Base-by-base conservation (phyloP, 495 filamentous ascomycete species). In the Cercophora scortea region DNA sequence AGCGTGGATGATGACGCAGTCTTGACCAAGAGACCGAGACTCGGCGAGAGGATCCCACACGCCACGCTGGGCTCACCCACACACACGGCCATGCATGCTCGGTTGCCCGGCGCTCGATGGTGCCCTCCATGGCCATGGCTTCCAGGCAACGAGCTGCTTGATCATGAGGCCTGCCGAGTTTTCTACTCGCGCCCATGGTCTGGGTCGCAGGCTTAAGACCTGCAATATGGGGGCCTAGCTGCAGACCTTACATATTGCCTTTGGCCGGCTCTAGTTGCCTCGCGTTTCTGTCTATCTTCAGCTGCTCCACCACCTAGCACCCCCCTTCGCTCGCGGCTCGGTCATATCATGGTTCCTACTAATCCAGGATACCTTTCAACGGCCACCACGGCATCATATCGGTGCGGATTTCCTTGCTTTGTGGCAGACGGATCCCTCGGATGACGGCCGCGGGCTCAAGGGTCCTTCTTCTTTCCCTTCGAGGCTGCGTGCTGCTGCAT, bases 201-300 rank as follows among this genome's bases (percentile, higher is more conserved):
- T 38, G 35, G 57, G 17, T 46, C 54, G 38, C 46, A 51, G 50
- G 32, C 50, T 50, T 58, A 61, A 49, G 15, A 54, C 25, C 46
- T 56, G 59, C 55, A 61, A 58, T 58, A 59, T 53, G 34, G 35
- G n/a, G 47, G 17, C 55, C 38, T 49, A 35, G 35, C 47, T 54
- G 40, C 48, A 17, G 42, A 17, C 42, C 10, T 43, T 43, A 10
- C 8, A 43, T 17, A 17, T 15, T 19, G n/a, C 16, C 42, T 16
- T n/a, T 10, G n/a, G 15, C 4, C 42, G 15, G 18, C 42, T 16
- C n/a, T 43, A 17, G 12, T 19, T 19, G 42, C n/a, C 15, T 19
- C 17, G n/a, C 8, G 3, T 19, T n/a, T 43, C 12, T 41, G 38
- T 41, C 38, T 43, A 43, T 17, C 18, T 15, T 43, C 42, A 19